Percentiles rank a stretch among this genome's conserved stretches.
These are phyloP conservation scores for Euphrasia arctica DNA, from an alignment of 305 asterid genomes.

Conservation along the genomic window DNA sequence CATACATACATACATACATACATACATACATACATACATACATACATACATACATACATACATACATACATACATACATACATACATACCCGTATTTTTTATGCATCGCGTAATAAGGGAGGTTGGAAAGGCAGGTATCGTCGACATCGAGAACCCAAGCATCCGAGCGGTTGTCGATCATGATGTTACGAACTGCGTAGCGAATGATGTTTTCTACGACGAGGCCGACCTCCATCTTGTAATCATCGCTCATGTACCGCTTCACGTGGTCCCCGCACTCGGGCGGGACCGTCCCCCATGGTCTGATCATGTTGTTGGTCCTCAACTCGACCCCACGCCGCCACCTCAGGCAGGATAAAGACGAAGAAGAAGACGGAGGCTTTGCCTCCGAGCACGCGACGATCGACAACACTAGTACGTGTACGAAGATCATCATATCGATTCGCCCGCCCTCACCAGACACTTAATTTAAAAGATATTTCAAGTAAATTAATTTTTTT, in stretches of 20 bases:
- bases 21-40: background rate
- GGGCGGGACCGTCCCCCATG: slow-evolving; percentile 56
- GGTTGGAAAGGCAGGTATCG: slow-evolving; percentile 64
- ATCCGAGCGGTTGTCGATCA: slow-evolving; percentile 37
- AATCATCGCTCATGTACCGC: slow-evolving; percentile 46
- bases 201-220: slow-evolving; percentile 38
- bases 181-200: slow-evolving; percentile 32
- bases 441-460: too few relatives aligned
- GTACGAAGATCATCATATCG: too few relatives aligned
- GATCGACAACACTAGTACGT: slow-evolving; percentile 16
- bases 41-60: background rate
- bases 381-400: too few relatives aligned
- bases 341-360: slow-evolving; percentile 51
- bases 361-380: too few relatives aligned
- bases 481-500: too few relatives aligned
- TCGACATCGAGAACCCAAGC: slow-evolving; percentile 68
- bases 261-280: slow-evolving; percentile 47
- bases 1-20: background rate
- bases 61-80: background rate
- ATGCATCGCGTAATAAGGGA: slow-evolving; percentile 34
- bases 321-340: slow-evolving; percentile 50
- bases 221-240: slow-evolving; percentile 40
- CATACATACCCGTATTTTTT: background rate
- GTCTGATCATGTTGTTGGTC: slow-evolving; percentile 42
- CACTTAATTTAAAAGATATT: too few relatives aligned